Evolutionary conservation across 257 asterid genomes (phyloP).

Genomic region (Echium plantagineum): DNA sequence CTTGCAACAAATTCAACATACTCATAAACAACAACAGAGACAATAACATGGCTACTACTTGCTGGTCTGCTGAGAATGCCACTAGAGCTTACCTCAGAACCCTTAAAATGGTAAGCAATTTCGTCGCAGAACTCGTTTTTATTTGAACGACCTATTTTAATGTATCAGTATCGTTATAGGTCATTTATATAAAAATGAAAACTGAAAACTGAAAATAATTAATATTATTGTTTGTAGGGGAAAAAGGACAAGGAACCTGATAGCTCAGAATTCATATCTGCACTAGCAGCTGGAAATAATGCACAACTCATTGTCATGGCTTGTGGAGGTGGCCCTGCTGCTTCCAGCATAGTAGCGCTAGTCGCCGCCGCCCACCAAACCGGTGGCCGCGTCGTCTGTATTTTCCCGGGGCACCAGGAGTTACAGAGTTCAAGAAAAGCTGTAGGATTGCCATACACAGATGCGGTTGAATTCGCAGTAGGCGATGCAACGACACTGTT

Average conservation of each 20-base stretch:
- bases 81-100: constrained; percentile 20
- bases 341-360: constrained; percentile 5
- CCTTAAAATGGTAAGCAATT: constrained; percentile 15
- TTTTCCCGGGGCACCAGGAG: constrained; percentile 8
- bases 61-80: constrained; percentile 26
- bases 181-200: no score
- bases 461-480: constrained; percentile 7
- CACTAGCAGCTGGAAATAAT: constrained; percentile 17
- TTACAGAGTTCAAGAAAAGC: constrained; percentile 8
- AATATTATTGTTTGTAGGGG: constrained; percentile 14
- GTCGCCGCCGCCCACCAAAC: constrained; percentile 19
- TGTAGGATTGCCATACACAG: constrained; percentile 2
- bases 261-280: constrained; percentile 15
- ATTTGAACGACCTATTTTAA: not conserved
- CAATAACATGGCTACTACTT: not conserved
- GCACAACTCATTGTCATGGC: constrained; percentile 16
- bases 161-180: no score
- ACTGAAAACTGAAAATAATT: no score
- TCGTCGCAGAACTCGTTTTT: no score
- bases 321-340: constrained; percentile 8
- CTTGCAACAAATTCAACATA: not conserved
- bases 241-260: constrained; percentile 14
- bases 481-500: constrained; percentile 11
- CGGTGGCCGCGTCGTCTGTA: constrained; percentile 14
- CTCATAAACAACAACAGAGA: not conserved